Conservation (phyloP, 352 stramenopile genomes). For the Peronospora destructor region DNA sequence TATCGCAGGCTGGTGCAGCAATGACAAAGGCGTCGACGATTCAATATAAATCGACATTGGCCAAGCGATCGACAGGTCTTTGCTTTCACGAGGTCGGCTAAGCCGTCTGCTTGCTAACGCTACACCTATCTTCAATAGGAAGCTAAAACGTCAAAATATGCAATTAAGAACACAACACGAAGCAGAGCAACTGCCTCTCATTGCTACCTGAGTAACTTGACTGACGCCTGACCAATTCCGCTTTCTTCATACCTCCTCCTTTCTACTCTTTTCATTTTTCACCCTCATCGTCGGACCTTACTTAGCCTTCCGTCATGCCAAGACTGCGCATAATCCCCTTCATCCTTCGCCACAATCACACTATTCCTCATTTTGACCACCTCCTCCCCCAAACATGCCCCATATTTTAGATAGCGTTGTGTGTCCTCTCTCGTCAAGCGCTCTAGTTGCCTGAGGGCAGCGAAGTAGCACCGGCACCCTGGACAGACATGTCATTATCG, state of each 20-base stretch:
- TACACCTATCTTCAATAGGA: no score
- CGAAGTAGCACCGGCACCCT: slow-evolving; percentile 29
- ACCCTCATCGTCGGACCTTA: slow-evolving; percentile 1
- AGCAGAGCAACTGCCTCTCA: not conserved
- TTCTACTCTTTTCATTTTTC: slow-evolving; percentile 21
- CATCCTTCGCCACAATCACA: slow-evolving; percentile 13
- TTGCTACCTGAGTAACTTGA: not conserved
- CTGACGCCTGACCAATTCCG: slow-evolving; percentile 14
- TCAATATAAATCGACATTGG: no score
- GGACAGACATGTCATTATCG: slow-evolving; percentile 35
- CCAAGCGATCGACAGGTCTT: no score
- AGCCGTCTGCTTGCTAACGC: no score
- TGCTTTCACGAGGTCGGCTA: no score
- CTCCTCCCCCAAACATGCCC: slow-evolving; percentile 27
- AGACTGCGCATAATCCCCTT: slow-evolving; percentile 2
- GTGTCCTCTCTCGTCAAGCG: slow-evolving; percentile 14
- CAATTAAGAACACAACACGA: not conserved
- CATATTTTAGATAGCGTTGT: slow-evolving; percentile 36
- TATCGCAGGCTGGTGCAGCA: no score
- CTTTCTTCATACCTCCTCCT: slow-evolving; percentile 19
- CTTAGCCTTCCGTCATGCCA: slow-evolving; percentile 3
- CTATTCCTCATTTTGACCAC: slow-evolving; percentile 8
- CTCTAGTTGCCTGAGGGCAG: slow-evolving; percentile 36
- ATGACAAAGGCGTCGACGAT: no score
- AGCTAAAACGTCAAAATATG: no score